Evolutionary conservation across 2,329 filamentous ascomycete species (phyloP), one percentile per base, ranked within the genome.

Genomic region (Sphaerostilbella broomeana): DNA sequence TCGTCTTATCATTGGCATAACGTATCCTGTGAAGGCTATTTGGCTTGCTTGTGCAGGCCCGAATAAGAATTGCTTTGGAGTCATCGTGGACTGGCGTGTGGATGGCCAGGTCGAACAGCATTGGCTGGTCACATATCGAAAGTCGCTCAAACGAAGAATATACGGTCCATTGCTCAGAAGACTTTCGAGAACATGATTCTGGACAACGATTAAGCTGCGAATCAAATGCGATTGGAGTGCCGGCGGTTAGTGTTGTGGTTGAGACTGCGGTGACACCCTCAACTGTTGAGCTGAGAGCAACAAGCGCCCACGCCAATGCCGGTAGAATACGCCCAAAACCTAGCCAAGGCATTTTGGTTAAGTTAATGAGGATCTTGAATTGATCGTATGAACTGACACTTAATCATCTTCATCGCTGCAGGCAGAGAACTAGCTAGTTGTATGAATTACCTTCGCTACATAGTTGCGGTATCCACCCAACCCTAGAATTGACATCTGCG

Each of bases 21-120:
- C 22, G 22, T n/a, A n/a, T n/a, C 31, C 16, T 22, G 13, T 35
- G 10, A 3, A 16, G 32, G 3, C 15, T 24, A 9, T 6, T 13
- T 3, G 13, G 20, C 6, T 12, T 35, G 20, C 19, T 22, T 9
- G 38, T 34, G 9, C 38, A 40, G 17, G 25, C 24, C n/a, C 38
- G 38, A 24, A 35, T 40, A n/a, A 40, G 10, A 11, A 40, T 32
- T 2, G 38, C 18, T 5, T 24, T 35, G 15, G 31, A 18, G 13
- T 18, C 17, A 19, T 34, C 25, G 24, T 35, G 28, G 15, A 35
- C 15, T 3, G 31, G 30, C n/a, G 17, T 40, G 22, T 40, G 13
- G 12, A 40, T 40, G 5, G 31, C 25, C 13, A 35, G 15, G 19
- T 35, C 38, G 10, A 40, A 40, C 22, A 40, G 31, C 19, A 35